Evolutionary conservation across 257 asterid species (phyloP), one percentile per base, ranked within the genome.

Genomic region (Jasminum sambac): DNA sequence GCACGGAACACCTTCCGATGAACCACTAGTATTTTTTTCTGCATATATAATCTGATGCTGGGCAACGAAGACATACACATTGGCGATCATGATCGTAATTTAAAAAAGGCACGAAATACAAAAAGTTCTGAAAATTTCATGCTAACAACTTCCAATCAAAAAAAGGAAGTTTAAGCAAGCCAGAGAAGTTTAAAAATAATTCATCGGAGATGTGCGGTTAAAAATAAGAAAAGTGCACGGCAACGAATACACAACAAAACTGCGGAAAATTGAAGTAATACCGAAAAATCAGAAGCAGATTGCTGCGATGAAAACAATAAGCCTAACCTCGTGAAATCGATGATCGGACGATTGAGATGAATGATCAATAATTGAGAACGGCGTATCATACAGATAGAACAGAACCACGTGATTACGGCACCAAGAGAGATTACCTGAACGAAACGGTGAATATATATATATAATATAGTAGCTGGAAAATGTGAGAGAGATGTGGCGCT

Each of bases 341-440:
- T 55, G 75, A 63, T 57, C 41, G 72, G 46, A 41, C 40, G 10
- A 60, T 44, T 67, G 59, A n/a, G 66, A 68, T 74, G 61, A 62
- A 41, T n/a, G 70, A 68, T 74, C 71, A n/a, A n/a, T n/a, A 26
- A 68, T 73, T 64, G 19, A 68, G 39, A 63, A 11, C 21, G 39
- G 34, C 12, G 50, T 10, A 30, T 12, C n/a, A 19, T 21, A 42
- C 21, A 44, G 44, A 61, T 60, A 59, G 25, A 43, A 11, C 26
- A 26, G 24, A 19, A 25, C 60, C 61, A 8, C 14, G 13, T 17
- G 61, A 19, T 17, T 5, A 23, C 30, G 61, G 13, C 24, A 52
- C 61, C 17, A 26, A 50, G 60, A 8, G 61, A 52, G 59, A 17
- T 17, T 17, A 8, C 59, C 17, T 50, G 59, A 6, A 50, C 25